A percentile compares a stretch with the other conserved stretches of the same genome.
These are phyloP conservation scores for Claviceps monticola DNA, from an alignment of 2,329 filamentous ascomycete genomes.

Conservation along the genomic window DNA sequence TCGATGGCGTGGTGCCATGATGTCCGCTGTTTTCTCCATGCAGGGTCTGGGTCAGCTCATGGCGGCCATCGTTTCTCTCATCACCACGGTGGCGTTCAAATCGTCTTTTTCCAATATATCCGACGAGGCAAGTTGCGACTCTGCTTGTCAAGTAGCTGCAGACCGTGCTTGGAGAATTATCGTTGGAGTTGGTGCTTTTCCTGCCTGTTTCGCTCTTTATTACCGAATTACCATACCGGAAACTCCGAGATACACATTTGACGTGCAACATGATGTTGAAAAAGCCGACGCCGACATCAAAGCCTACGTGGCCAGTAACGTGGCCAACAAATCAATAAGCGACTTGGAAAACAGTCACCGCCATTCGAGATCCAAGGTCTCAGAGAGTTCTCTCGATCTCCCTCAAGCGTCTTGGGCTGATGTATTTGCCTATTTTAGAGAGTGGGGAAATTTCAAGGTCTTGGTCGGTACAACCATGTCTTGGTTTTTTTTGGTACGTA, in stretches of 20 bases:
- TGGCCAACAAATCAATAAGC: conserved; percentile 33
- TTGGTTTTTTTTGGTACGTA: conserved; percentile 58
- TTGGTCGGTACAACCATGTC: conserved; percentile 64
- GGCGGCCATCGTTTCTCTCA: conserved; percentile 55
- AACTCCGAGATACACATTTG: conserved; percentile 72
- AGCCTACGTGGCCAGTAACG: conserved; percentile 37
- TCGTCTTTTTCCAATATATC: conserved; percentile 29
- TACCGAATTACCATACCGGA: conserved; percentile 78
- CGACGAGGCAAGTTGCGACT: conserved; percentile 36
- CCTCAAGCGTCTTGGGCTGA: conserved; percentile 60
- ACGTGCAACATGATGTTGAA: conserved; percentile 61
- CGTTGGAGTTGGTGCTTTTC: conserved; percentile 65
- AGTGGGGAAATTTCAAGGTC: conserved; percentile 57
- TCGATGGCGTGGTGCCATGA: conserved; percentile 70
- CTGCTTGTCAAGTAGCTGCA: conserved; percentile 52
- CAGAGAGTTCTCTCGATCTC: conserved; percentile 40
- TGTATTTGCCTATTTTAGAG: conserved; percentile 50
- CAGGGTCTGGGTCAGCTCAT: conserved; percentile 68
- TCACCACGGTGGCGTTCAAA: conserved; percentile 53
- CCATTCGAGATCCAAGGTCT: conserved; percentile 35
- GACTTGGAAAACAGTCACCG: conserved; percentile 31
- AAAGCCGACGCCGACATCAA: conserved; percentile 63
- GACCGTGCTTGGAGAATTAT: conserved; percentile 75
- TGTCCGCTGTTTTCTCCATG: conserved; percentile 74
- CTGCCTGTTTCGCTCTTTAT: conserved; percentile 68